Conservation (phyloP, 2,329 filamentous ascomycete species). For the Colletotrichum acutatum region DNA sequence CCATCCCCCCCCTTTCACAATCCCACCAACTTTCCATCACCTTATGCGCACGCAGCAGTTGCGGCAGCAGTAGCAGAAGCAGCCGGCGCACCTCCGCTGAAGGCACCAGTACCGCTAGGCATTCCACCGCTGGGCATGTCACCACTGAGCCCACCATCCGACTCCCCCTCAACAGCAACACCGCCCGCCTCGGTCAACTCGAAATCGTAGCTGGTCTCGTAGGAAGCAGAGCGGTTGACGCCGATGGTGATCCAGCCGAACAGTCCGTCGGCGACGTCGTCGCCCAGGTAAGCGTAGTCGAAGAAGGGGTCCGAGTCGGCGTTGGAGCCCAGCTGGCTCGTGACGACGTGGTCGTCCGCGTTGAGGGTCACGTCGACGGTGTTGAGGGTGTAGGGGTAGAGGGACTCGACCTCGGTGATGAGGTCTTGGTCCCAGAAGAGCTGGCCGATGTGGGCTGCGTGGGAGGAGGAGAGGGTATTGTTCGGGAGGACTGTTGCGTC, state of each 20-base stretch:
- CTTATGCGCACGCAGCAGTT: too few relatives aligned
- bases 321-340: conserved; percentile 51
- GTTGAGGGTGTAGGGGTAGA: conserved; percentile 27
- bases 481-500: conserved; percentile 44
- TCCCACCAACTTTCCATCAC: too few relatives aligned
- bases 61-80: too few relatives aligned
- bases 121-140: conserved; percentile 20
- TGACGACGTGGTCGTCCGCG: conserved; percentile 56
- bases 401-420: conserved; percentile 19
- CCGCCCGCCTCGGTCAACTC: conserved; percentile 12
- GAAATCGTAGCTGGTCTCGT: conserved; percentile 13
- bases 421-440: conserved; percentile 32
- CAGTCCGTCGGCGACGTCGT: conserved; percentile 55
- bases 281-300: conserved; percentile 63
- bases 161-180: neutral
- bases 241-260: conserved; percentile 60
- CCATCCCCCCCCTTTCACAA: too few relatives aligned
- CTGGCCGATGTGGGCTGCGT: conserved; percentile 45
- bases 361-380: conserved; percentile 19
- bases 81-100: too few relatives aligned
- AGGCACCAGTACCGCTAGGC: neutral
- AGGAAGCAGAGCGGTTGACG: conserved; percentile 43
- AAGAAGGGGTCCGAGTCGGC: conserved; percentile 62
- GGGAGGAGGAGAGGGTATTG: conserved; percentile 56
- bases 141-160: neutral